Evolutionary conservation across 2,329 filamentous ascomycete genomes (phyloP).

Genomic region (Coniochaeta sp.): DNA sequence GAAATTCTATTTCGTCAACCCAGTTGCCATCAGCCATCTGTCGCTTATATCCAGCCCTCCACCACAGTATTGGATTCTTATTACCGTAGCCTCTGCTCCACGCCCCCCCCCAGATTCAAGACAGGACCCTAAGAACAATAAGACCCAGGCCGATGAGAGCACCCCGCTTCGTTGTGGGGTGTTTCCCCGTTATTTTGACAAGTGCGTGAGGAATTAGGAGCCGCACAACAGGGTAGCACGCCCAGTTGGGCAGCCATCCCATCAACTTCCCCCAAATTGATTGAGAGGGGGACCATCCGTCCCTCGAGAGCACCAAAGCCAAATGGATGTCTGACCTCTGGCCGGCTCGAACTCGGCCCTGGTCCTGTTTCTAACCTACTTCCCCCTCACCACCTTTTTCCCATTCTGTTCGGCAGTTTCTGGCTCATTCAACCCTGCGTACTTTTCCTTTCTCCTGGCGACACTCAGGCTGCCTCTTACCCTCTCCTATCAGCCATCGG

Average conservation of each 20-base stretch:
- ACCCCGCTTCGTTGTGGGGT: neutral
- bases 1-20: neutral
- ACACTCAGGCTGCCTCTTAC: neutral
- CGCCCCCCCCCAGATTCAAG: neutral
- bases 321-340: neutral
- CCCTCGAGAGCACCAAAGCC: neutral
- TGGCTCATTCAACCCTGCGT: neutral
- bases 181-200: neutral
- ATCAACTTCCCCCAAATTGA: neutral
- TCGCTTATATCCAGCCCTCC: neutral
- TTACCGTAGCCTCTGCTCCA: neutral
- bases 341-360: neutral
- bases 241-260: conserved; percentile 1
- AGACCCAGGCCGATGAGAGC: conserved; percentile 1
- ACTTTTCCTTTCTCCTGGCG: neutral
- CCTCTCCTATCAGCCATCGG: neutral
- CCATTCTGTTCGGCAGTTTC: neutral
- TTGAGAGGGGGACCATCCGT: neutral
- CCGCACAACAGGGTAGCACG: neutral
- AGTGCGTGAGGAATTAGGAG: neutral
- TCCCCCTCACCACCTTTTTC: neutral
- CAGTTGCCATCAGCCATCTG: neutral
- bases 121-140: neutral
- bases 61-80: neutral
- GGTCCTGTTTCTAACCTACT: neutral